Evolutionary conservation across 169 alveolate species (phyloP), one percentile per base, ranked within the genome.

Genomic region (Eimeria sp.): DNA sequence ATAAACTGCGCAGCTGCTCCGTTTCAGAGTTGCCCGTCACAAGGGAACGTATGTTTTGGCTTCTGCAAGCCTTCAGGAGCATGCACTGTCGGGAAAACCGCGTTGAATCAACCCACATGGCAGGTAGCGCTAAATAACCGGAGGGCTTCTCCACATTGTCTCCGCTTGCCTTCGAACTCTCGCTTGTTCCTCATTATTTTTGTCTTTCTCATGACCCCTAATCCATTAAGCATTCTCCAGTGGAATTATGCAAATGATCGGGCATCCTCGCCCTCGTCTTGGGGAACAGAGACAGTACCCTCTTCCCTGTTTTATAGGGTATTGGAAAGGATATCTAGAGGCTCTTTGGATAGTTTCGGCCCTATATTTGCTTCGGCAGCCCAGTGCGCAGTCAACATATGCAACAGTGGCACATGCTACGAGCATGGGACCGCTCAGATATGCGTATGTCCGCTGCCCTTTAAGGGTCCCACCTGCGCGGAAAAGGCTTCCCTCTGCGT

Each of bases 381-480:
- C 2, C 76, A 30, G n/a, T 85, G 93, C 49, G 82, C 78, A 85
- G 82, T 52, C 82, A 85, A 64, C 82, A 60, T 68, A 10, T 93
- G 96, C 94, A 60, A 58, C 14, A 71, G 43, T 33, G 96, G 94
- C 33, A 80, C 93, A 9, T 93, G 96, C 89, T 93, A 64, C 60
- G 91, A 80, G 80, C 87, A 80, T 54, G 64, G 64, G 56, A 77
- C 87, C 0, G 74, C 87, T 49, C 85, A 83, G 87, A 68, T 93
- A 3, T 93, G 96, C 68, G 96, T 93, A 18, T 93, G 96, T 68
- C 89, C 77, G 1, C 52, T 71, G 30, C 96, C 96, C 14, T 93
- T 74, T 46, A 62, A 54, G 68, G 96, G 96, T 13, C 85, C 87
- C 20, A 30, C 62, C 13, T 93, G 96, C 78, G 52, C 74, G 46